Evolutionary conservation across 441 rosid species (phyloP).

Genomic region (Breynia disticha): DNA sequence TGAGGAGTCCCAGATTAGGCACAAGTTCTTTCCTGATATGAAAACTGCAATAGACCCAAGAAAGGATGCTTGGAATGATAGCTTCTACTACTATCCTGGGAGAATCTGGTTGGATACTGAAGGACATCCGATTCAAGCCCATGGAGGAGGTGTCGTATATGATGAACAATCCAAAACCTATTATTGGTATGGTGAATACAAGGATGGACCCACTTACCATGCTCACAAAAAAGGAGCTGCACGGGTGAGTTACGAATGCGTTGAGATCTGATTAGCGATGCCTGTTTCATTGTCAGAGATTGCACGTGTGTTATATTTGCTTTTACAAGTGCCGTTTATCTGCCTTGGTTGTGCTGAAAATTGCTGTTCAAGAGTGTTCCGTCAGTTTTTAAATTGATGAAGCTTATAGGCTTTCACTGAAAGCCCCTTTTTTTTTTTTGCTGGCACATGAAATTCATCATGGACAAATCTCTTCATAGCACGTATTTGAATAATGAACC

Average conservation of each 20-base stretch:
- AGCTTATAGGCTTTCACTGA: too few relatives aligned
- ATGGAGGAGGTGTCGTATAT: conserved; percentile 71
- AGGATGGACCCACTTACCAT: conserved; percentile 85
- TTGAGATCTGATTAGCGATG: conserved; percentile 1
- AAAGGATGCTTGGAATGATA: conserved; percentile 44
- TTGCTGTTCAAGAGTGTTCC: conserved; percentile 3
- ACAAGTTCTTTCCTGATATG: conserved; percentile 59
- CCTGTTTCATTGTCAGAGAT: background rate
- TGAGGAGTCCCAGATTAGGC: conserved; percentile 67
- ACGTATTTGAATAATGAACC: too few relatives aligned
- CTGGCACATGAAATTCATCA: too few relatives aligned
- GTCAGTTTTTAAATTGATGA: background rate
- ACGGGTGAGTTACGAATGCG: conserved; percentile 46
- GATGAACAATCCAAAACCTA: conserved; percentile 52
- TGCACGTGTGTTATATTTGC: conserved; percentile 2
- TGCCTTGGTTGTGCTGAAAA: conserved; percentile 4
- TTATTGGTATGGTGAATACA: conserved; percentile 93
- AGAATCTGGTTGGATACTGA: conserved; percentile 85
- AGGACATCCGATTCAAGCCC: conserved; percentile 91
- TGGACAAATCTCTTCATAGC: too few relatives aligned
- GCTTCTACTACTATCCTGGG: conserved; percentile 58
- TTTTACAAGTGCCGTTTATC: background rate
- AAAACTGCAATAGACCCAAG: conserved; percentile 54
- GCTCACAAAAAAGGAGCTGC: conserved; percentile 77
- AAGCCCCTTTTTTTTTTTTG: too few relatives aligned